Percentiles rank a stretch among this genome's conserved stretches.
Conservation (phyloP, 768 basidiomycete genomes). For the Termitomyces sp. region DNA sequence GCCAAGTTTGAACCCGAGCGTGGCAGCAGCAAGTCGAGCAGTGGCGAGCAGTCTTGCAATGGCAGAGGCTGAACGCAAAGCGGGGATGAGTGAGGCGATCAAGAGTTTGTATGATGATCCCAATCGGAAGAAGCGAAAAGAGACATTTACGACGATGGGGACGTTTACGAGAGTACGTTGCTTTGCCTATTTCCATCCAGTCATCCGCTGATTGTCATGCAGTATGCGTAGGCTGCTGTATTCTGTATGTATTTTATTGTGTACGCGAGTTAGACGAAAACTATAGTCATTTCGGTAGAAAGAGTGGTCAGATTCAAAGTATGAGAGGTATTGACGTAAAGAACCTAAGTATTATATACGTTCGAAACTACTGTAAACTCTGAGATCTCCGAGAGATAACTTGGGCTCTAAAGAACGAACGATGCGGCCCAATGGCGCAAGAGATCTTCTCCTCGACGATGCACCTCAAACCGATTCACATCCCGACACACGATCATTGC, state of each 20-base stretch:
- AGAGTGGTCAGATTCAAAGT: no score
- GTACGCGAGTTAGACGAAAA: neutral
- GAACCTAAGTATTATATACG: no score
- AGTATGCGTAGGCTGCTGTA: constrained; percentile 12
- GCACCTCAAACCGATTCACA: constrained; percentile 49
- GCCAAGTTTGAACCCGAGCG: constrained; percentile 46
- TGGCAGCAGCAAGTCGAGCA: constrained; percentile 56
- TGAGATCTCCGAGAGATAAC: neutral
- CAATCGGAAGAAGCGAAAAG: constrained; percentile 50
- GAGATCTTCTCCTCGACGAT: constrained; percentile 59
- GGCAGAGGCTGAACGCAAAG: constrained; percentile 82
- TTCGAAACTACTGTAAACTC: constrained; percentile 22
- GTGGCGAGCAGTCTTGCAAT: constrained; percentile 68
- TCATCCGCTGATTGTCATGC: neutral
- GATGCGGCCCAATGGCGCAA: constrained; percentile 53
- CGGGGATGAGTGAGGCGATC: constrained; percentile 81
- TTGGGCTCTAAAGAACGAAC: neutral
- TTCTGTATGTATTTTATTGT: constrained; percentile 9
- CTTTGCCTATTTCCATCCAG: neutral
- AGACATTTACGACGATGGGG: constrained; percentile 88
- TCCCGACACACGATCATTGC: constrained; percentile 70
- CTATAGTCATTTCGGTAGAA: neutral
- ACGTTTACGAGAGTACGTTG: constrained; percentile 84
- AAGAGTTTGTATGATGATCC: constrained; percentile 74
- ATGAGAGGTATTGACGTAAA: no score